These are phyloP conservation scores for Picochlorum sp. DNA, from an alignment of 139 green algal species.

Conservation along the genomic window DNA sequence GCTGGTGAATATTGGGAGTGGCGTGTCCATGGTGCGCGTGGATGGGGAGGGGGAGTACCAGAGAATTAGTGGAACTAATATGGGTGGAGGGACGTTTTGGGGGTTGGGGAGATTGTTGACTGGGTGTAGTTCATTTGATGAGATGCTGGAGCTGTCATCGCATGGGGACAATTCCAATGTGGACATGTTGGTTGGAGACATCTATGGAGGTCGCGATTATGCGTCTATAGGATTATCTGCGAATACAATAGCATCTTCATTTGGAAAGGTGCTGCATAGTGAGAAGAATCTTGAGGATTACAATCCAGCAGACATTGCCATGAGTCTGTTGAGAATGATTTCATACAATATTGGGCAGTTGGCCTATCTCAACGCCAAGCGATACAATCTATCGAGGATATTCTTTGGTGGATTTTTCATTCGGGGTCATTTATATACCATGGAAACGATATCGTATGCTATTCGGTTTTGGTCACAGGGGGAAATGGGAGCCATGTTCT, in stretches of 20 bases:
- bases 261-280: conserved; percentile 71
- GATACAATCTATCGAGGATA: conserved; percentile 84
- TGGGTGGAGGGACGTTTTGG: conserved; percentile 99
- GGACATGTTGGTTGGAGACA: conserved; percentile 99
- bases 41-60: conserved; percentile 23
- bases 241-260: conserved; percentile 88
- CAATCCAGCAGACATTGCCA: conserved; percentile 78
- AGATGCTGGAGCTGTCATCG: conserved; percentile 88
- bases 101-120: conserved; percentile 80
- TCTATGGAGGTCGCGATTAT: conserved; percentile 96
- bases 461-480: conserved; percentile 97
- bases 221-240: conserved; percentile 81
- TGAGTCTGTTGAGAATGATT: conserved; percentile 91
- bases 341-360: conserved; percentile 95
- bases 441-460: conserved; percentile 97
- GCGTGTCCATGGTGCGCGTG: conserved; percentile 91
- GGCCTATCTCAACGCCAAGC: conserved; percentile 78
- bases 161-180: conserved; percentile 81
- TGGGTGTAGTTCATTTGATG: conserved; percentile 73
- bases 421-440: conserved; percentile 95
- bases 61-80: conserved; percentile 72
- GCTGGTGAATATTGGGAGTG: conserved; percentile 95
- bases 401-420: conserved; percentile 99
- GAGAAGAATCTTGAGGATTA: conserved; percentile 65
- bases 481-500: conserved; percentile 90